Evolutionary conservation across 1,139 yeast species (phyloP).

Genomic region (Kodamaea anthophila): DNA sequence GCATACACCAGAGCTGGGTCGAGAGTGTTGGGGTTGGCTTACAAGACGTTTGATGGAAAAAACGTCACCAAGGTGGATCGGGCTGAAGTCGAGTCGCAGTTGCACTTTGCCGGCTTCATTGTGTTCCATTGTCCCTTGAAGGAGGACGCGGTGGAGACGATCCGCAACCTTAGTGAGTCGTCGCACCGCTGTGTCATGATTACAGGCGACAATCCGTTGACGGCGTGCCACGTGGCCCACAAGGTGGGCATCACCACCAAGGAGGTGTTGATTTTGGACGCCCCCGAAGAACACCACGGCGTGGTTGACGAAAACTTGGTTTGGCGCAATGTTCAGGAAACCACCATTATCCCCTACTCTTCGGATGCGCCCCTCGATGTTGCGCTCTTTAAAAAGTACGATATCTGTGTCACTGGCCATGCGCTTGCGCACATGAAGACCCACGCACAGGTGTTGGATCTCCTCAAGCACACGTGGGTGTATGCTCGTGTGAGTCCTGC

Average conservation of each 20-base stretch:
- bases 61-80: constrained; percentile 55
- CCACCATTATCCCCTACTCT: constrained; percentile 62
- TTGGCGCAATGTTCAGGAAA: constrained; percentile 83
- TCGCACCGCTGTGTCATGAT: constrained; percentile 96
- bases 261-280: constrained; percentile 81
- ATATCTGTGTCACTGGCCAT: constrained; percentile 89
- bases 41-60: constrained; percentile 60
- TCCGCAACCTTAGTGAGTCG: constrained; percentile 88
- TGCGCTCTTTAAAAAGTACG: constrained; percentile 58
- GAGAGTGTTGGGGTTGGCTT: constrained; percentile 91
- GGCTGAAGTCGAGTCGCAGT: constrained; percentile 66
- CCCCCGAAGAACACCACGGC: constrained; percentile 62
- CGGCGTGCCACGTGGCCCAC: constrained; percentile 96
- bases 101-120: constrained; percentile 85
- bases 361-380: constrained; percentile 55
- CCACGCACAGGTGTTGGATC: constrained; percentile 61
- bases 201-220: constrained; percentile 97
- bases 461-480: constrained; percentile 90
- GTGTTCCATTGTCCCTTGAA: constrained; percentile 97
- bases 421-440: constrained; percentile 64
- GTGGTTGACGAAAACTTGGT: constrained; percentile 53
- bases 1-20: constrained; percentile 93
- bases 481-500: constrained; percentile 97
- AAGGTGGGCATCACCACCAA: constrained; percentile 82
- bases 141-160: constrained; percentile 84